A percentile compares a stretch with the other conserved stretches of the same genome.
Conservation (phyloP, 2,329 filamentous ascomycete species). For the Sclerotinia spermophila region DNA sequence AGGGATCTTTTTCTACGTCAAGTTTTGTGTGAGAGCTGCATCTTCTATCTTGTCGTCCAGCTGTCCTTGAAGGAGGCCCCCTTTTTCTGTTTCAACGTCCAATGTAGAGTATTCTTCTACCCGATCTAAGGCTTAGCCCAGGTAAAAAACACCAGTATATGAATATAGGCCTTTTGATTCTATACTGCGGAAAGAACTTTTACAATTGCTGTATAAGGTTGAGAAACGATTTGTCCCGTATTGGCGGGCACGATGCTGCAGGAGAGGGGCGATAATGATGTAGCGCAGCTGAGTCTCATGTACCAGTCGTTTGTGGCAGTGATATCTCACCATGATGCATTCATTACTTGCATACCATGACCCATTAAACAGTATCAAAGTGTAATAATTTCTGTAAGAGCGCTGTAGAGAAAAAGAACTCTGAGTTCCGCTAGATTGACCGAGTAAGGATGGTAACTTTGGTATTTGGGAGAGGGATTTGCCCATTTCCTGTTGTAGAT, state of each 20-base stretch:
- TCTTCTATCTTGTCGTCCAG: neutral
- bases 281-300: neutral
- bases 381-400: neutral
- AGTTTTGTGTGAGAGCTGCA: neutral
- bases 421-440: no score
- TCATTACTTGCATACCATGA: neutral
- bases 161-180: neutral
- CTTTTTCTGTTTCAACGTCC: neutral
- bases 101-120: neutral
- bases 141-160: neutral
- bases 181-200: neutral
- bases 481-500: neutral
- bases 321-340: neutral
- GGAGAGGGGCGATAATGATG: neutral
- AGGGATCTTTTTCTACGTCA: no score
- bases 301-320: neutral
- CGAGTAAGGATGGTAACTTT: neutral
- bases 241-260: neutral
- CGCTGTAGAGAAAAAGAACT: rapidly evolving
- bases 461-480: no score
- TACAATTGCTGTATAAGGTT: neutral
- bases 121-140: no score
- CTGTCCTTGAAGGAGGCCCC: neutral
- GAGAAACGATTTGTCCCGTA: neutral
- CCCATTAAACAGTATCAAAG: neutral